These are phyloP conservation scores for Vinca minor DNA, from an alignment of 257 asterid genomes.

Conservation along the genomic window DNA sequence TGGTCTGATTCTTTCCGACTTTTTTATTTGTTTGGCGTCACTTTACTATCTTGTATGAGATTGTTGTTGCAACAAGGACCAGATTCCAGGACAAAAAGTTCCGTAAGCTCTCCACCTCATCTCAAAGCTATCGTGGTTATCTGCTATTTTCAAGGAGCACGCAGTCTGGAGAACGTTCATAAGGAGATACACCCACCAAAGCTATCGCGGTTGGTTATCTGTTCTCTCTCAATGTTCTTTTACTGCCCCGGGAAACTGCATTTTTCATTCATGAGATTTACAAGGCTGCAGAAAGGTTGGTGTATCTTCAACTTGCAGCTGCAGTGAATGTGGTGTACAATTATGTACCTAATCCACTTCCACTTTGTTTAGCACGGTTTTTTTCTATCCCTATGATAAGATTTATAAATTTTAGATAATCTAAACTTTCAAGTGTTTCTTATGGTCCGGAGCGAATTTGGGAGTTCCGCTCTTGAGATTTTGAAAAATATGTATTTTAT, in stretches of 20 bases:
- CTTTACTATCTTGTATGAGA: constrained; percentile 43
- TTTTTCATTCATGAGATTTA: background rate
- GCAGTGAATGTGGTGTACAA: background rate
- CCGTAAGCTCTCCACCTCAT: background rate
- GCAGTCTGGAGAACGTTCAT: background rate
- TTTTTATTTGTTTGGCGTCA: constrained; percentile 60
- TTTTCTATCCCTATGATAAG: no score
- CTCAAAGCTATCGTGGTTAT: background rate
- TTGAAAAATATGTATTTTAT: no score
- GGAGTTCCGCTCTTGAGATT: no score
- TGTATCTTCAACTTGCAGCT: background rate
- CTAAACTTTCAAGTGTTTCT: no score
- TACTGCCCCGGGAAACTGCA: background rate
- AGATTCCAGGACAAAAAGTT: background rate
- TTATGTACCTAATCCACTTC: background rate
- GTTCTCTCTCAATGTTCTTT: background rate
- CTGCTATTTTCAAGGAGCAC: background rate
- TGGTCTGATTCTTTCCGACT: constrained; percentile 64
- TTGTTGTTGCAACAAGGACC: background rate
- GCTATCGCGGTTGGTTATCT: no score
- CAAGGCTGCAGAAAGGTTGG: background rate
- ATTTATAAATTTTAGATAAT: no score
- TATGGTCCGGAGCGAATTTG: no score
- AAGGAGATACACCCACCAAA: no score
- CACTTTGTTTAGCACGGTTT: no score